These are phyloP conservation scores for Pyricularia grisea DNA, from an alignment of 2,329 filamentous ascomycete species.

Conservation along the genomic window DNA sequence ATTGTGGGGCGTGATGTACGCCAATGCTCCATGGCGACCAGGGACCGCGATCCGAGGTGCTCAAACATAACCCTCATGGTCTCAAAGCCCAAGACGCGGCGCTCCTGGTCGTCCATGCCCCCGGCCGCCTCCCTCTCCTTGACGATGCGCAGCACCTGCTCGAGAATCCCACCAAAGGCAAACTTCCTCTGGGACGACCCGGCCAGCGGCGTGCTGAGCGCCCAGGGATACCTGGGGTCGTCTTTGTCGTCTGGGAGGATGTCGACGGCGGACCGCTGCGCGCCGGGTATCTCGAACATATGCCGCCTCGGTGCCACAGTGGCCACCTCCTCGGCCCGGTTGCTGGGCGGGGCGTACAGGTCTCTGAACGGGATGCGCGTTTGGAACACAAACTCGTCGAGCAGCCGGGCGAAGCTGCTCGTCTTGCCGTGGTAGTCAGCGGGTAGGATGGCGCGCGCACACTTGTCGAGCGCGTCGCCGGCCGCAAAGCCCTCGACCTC, in stretches of 20 bases:
- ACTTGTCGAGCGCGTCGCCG: conserved; percentile 84
- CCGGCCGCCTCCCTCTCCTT: conserved; percentile 15
- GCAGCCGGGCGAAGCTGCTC: conserved; percentile 70
- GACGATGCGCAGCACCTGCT: conserved; percentile 42
- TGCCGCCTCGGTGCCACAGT: not conserved
- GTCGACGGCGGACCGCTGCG: not conserved
- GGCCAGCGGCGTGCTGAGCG: conserved; percentile 55
- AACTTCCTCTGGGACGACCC: conserved; percentile 50
- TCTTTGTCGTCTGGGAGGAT: conserved; percentile 24
- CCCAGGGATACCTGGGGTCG: conserved; percentile 52
- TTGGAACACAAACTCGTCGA: conserved; percentile 74
- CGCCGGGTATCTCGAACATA: not conserved
- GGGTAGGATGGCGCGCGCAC: conserved; percentile 68
- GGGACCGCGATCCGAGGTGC: conserved; percentile 67
- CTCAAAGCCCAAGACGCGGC: conserved; percentile 59
- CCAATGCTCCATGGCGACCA: conserved; percentile 46
- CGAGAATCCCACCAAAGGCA: conserved; percentile 64
- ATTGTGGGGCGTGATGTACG: no score
- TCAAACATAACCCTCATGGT: conserved; percentile 79
- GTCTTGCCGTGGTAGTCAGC: conserved; percentile 19
- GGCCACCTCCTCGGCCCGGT: not conserved
- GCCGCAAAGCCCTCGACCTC: conserved; percentile 73
- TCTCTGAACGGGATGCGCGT: conserved; percentile 19
- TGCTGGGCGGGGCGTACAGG: not conserved
- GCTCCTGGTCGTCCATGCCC: conserved; percentile 38